Evolutionary conservation across 306 rosid genomes (phyloP).

Genomic region (Prinsepia uniflora): DNA sequence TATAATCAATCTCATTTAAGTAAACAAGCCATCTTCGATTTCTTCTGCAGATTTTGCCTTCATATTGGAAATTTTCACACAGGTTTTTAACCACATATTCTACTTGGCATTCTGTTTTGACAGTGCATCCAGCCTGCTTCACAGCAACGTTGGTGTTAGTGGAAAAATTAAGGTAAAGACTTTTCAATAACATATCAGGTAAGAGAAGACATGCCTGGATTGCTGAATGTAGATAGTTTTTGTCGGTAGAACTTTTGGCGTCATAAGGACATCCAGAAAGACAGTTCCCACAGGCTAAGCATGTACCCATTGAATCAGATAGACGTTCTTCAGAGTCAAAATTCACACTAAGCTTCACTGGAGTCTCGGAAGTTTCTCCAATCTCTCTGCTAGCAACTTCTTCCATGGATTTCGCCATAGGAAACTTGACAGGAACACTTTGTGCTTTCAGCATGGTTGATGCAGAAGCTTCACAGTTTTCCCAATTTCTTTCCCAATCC

Average conservation of each 20-base stretch:
- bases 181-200: not conserved
- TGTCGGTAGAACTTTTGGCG: conserved; percentile 36
- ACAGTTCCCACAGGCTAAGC: conserved; percentile 38
- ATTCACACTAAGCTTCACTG: conserved; percentile 30
- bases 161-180: not conserved
- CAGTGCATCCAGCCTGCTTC: conserved; percentile 29
- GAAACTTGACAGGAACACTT: conserved; percentile 28
- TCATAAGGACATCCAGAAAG: conserved; percentile 38
- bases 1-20: conserved; percentile 34
- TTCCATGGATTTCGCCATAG: conserved; percentile 25
- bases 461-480: conserved; percentile 34
- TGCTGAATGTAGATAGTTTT: conserved; percentile 28
- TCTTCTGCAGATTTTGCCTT: conserved; percentile 16
- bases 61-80: conserved; percentile 3
- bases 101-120: conserved; percentile 25
- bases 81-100: conserved; percentile 25
- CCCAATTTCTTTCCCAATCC: conserved; percentile 41
- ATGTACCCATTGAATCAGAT: conserved; percentile 16
- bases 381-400: conserved; percentile 22
- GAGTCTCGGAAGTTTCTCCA: conserved; percentile 25
- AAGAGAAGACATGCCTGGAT: conserved; percentile 26
- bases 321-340: conserved; percentile 26
- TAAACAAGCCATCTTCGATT: conserved; percentile 36
- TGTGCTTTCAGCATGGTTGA: conserved; percentile 32
- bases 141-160: conserved; percentile 4